Evolutionary conservation across 768 basidiomycete genomes (phyloP).

Genomic region (Termitomyces sp.): DNA sequence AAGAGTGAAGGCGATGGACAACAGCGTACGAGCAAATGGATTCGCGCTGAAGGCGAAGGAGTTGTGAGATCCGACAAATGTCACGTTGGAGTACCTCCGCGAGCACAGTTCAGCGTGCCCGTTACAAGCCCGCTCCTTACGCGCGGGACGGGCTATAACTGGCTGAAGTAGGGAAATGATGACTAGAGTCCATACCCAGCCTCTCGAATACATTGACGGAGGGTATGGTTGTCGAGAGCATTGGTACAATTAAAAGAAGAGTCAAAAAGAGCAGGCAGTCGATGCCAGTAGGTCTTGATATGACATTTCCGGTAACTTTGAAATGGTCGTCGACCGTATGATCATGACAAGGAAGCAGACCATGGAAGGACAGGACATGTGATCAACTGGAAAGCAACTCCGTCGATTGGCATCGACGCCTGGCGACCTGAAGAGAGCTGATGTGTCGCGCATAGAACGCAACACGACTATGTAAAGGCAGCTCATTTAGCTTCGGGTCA

Average conservation of each 20-base stretch:
- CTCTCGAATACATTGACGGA: not conserved
- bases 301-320: not conserved
- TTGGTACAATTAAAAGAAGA: not conserved
- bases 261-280: not conserved
- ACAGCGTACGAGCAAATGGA: slow-evolving; percentile 38
- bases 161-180: not conserved
- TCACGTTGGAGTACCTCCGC: slow-evolving; percentile 28
- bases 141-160: slow-evolving; percentile 30
- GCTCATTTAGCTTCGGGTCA: too few relatives aligned
- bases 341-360: too few relatives aligned
- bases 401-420: too few relatives aligned
- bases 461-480: too few relatives aligned
- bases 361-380: too few relatives aligned
- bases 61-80: slow-evolving; percentile 48
- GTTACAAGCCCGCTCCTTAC: slow-evolving; percentile 39
- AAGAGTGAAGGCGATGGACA: not conserved
- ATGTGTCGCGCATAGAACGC: too few relatives aligned
- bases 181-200: not conserved
- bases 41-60: slow-evolving; percentile 49
- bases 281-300: not conserved
- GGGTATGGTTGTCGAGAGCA: not conserved
- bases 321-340: too few relatives aligned
- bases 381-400: too few relatives aligned
- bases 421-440: too few relatives aligned
- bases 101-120: slow-evolving; percentile 44